phyloP scores from a whole-genome alignment of 2,329 filamentous ascomycete genomes.

The Polytolypa hystricis region DNA sequence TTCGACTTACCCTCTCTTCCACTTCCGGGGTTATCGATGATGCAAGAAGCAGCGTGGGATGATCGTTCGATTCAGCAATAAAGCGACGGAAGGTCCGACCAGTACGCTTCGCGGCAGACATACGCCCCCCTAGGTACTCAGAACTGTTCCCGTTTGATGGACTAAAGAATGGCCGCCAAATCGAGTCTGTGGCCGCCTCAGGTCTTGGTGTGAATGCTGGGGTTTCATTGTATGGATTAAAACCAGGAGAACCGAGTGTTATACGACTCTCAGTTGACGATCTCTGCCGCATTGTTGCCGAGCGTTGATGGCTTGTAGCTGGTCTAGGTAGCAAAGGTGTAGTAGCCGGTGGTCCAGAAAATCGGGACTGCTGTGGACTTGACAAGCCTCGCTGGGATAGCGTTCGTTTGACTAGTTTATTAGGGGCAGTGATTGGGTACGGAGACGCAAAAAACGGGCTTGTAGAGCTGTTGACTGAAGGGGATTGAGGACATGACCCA shows the following conservation, averaged over 20 bases:
- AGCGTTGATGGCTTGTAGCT: constrained; percentile 53
- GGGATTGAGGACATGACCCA: constrained; percentile 41
- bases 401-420: constrained; percentile 54
- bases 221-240: constrained; percentile 13
- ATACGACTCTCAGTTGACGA: constrained; percentile 20
- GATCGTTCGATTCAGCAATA: constrained; percentile 31
- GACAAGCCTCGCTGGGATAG: constrained; percentile 41
- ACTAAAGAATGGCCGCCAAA: constrained; percentile 32
- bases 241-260: constrained; percentile 1
- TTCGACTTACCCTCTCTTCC: too few relatives aligned
- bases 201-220: constrained; percentile 6
- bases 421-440: constrained; percentile 32
- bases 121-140: too few relatives aligned
- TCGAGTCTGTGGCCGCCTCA: constrained; percentile 6
- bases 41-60: constrained; percentile 40
- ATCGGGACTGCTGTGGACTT: constrained; percentile 22
- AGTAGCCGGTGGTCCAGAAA: constrained; percentile 28
- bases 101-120: constrained; percentile 24
- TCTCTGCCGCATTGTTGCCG: constrained; percentile 40
- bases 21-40: constrained; percentile 24
- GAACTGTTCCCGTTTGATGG: too few relatives aligned
- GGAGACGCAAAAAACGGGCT: constrained; percentile 33
- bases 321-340: constrained; percentile 46
- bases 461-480: constrained; percentile 43
- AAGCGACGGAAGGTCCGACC: constrained; percentile 32